Base-by-base conservation (phyloP, 208 protist species). In the Naegleria gruberi region DNA sequence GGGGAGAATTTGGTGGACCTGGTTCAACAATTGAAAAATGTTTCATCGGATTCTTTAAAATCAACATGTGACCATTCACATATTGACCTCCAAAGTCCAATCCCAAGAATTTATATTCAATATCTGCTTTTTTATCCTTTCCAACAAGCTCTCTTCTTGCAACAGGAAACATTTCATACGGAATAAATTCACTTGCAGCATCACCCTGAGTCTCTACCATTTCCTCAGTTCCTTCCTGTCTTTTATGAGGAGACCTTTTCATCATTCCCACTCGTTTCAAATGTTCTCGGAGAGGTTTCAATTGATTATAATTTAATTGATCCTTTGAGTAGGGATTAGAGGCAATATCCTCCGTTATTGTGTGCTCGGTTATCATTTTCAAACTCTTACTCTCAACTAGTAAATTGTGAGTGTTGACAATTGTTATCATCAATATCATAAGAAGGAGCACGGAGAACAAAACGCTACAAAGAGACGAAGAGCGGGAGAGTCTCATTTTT, bases 11-110 rank as follows among this genome's bases (percentile, higher is more conserved):
- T 65, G 51, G 51, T 30, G 51, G 81, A 15, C 30, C 34, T 47
- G 82, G 82, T 46, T 86, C 41, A 7, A 86, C 10, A 46, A 86
- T 46, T 6, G 41, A 46, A 46, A 86, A 86, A 86, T 86, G 82
- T 34, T 86, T 42, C 17, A 42, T 23, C 23, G 82, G 82, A 86
- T 86, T 86, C 8, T 86, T 43, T 40, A 86, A 86, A 30, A 23
- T 8, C 8, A 86, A 45, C 15, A 47, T 45, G n/a, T 86, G 37
- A n/a, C 82, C 82, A n/a, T 86, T 86, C 19, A 86, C 41, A 86
- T 42, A 40, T 17, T 42, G 15, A 19, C 19, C 82, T 30, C 82
- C 82, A 46, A 47, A 23, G 15, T 86, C 34, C 74, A 43, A 40
- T 82, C 40, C 40, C 30, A 65, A 65, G 30, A 65, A 65, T 19